Evolutionary conservation across 768 basidiomycete genomes (phyloP).

Genomic region (Tephrocybe sp.): DNA sequence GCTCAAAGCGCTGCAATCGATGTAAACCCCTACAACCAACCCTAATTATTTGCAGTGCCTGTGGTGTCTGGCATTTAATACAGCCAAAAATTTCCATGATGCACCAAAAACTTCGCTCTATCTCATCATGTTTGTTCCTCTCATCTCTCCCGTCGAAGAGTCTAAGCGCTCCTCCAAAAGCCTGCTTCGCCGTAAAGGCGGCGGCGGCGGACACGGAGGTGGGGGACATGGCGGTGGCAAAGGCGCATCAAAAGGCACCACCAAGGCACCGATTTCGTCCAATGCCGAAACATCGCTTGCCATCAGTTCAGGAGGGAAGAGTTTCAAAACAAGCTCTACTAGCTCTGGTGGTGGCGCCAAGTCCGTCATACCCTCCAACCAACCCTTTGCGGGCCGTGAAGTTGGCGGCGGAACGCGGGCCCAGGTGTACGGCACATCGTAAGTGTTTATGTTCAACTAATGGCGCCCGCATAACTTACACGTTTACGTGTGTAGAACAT

Average conservation of each 20-base stretch:
- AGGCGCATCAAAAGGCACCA: neutral
- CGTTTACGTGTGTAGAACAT: slow-evolving; percentile 19
- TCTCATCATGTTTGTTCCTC: slow-evolving; percentile 11
- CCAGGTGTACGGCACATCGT: slow-evolving; percentile 13
- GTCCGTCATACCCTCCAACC: slow-evolving; percentile 9
- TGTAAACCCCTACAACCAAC: too few relatives aligned
- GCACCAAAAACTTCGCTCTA: too few relatives aligned
- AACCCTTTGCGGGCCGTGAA: slow-evolving; percentile 12
- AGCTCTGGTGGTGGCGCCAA: slow-evolving; percentile 6
- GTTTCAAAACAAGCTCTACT: slow-evolving; percentile 4
- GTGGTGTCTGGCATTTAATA: too few relatives aligned
- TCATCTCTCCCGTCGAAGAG: neutral
- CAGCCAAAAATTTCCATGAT: too few relatives aligned
- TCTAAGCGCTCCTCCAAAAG: neutral
- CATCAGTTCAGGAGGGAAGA: slow-evolving; percentile 1
- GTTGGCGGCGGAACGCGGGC: slow-evolving; percentile 13
- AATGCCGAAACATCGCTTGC: neutral
- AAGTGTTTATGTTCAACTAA: neutral
- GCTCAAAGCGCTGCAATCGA: too few relatives aligned
- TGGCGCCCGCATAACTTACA: neutral
- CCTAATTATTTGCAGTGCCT: too few relatives aligned
- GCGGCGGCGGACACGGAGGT: slow-evolving; percentile 10
- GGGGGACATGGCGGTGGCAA: slow-evolving; percentile 2
- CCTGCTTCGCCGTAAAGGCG: slow-evolving; percentile 14
- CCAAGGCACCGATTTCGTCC: slow-evolving; percentile 1